phyloP scores from a whole-genome alignment of 495 filamentous ascomycete species.

The Elasticomyces elasticus region DNA sequence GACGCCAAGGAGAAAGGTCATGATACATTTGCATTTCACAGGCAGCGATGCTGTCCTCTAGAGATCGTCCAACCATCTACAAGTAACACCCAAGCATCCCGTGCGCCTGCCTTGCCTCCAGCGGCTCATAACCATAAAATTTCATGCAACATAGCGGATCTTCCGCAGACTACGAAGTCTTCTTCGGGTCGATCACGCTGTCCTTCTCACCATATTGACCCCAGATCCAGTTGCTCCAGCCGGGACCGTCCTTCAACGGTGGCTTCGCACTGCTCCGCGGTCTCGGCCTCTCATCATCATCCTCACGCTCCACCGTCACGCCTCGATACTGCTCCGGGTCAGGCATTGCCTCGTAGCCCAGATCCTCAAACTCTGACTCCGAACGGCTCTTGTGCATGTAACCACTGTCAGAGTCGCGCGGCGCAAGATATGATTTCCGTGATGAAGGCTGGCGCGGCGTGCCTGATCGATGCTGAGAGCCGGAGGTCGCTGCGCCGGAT shows the following conservation, averaged over 20 bases:
- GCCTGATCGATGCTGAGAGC: conserved; percentile 2
- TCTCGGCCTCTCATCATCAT: conserved; percentile 1
- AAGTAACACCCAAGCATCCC: too few relatives aligned
- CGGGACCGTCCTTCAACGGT: conserved; percentile 3
- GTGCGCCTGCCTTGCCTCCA: too few relatives aligned
- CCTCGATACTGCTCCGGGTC: conserved; percentile 21
- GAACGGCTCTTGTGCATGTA: conserved; percentile 20
- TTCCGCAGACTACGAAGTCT: conserved; percentile 3
- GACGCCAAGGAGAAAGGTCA: too few relatives aligned
- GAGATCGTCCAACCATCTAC: too few relatives aligned
- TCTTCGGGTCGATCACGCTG: conserved; percentile 10
- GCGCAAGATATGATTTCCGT: conserved; percentile 17
- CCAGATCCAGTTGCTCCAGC: conserved; percentile 20
- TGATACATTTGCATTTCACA: too few relatives aligned
- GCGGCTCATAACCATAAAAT: background rate
- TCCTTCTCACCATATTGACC: conserved; percentile 20
- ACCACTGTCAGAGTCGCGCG: background rate
- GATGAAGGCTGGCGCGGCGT: conserved; percentile 8
- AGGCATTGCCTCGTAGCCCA: conserved; percentile 23
- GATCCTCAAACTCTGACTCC: conserved; percentile 23
- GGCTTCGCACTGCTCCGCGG: background rate
- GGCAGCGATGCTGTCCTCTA: too few relatives aligned
- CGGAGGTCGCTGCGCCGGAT: background rate
- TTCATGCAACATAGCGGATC: background rate
- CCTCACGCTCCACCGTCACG: background rate